phyloP scores from a whole-genome alignment of 805 yeast genomes.

The Pichia phayaonensis region DNA sequence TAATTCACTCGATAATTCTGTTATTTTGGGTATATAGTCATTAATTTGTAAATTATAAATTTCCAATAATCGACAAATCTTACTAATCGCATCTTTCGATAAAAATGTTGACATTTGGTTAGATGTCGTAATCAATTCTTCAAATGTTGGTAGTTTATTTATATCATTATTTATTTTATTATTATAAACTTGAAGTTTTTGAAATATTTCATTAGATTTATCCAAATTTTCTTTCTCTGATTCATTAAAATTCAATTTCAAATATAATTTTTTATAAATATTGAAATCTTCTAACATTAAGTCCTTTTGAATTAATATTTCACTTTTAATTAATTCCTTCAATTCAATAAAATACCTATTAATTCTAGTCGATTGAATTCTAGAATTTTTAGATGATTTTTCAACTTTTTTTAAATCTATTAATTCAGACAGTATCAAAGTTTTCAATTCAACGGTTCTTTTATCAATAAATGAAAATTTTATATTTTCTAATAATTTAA shows the following conservation, averaged over 20 bases:
- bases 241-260: conserved; percentile 10
- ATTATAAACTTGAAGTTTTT: conserved; percentile 20
- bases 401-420: conserved; percentile 27
- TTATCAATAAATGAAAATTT: conserved; percentile 19
- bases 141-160: conserved; percentile 24
- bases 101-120: conserved; percentile 22
- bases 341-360: conserved; percentile 23
- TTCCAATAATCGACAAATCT: conserved; percentile 17
- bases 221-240: conserved; percentile 11
- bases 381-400: conserved; percentile 26
- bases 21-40: conserved; percentile 27
- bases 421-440: conserved; percentile 26
- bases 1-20: conserved; percentile 27
- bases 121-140: conserved; percentile 25
- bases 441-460: conserved; percentile 6
- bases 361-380: conserved; percentile 13
- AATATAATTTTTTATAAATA: conserved; percentile 31
- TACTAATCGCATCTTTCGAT: conserved; percentile 18
- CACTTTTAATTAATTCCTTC: conserved; percentile 29
- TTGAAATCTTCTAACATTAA: neutral
- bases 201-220: conserved; percentile 17
- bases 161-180: conserved; percentile 15
- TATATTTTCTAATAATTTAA: conserved; percentile 21
- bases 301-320: conserved; percentile 31
- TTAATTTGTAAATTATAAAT: conserved; percentile 17